Conservation (phyloP, 106 monocot species). For the Platanthera zijinensis region DNA sequence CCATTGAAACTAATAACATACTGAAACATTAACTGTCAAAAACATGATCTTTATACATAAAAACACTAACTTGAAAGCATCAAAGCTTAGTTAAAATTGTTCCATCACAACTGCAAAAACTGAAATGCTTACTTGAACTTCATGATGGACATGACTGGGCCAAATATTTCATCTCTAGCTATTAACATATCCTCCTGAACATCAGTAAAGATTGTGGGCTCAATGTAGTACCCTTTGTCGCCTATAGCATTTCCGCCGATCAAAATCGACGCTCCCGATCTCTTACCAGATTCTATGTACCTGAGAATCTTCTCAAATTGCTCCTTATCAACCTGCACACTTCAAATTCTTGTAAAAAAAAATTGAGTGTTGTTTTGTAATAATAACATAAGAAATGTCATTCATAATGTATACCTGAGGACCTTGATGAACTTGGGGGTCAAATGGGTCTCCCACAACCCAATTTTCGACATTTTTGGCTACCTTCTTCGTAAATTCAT, state of each 20-base stretch:
- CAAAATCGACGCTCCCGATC: slow-evolving; percentile 43
- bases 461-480: slow-evolving; percentile 45
- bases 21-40: no score
- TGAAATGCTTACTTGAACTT: slow-evolving; percentile 54
- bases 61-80: not conserved
- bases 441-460: slow-evolving; percentile 79
- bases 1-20: no score
- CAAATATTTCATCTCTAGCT: slow-evolving; percentile 71
- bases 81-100: not conserved
- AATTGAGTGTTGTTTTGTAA: not conserved
- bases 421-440: slow-evolving; percentile 52
- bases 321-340: slow-evolving; percentile 38
- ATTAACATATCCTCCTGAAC: slow-evolving; percentile 70
- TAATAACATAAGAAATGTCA: not conserved
- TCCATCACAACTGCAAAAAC: not conserved
- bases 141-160: slow-evolving; percentile 70
- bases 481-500: slow-evolving; percentile 56
- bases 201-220: slow-evolving; percentile 68
- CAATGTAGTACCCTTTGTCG: slow-evolving; percentile 56
- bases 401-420: slow-evolving; percentile 45
- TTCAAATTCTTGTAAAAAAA: not conserved
- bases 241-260: slow-evolving; percentile 55
- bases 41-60: not conserved
- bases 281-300: slow-evolving; percentile 58
- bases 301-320: slow-evolving; percentile 59